Conservation (phyloP, 148 eudicot genomes). For the Drosera capensis region DNA sequence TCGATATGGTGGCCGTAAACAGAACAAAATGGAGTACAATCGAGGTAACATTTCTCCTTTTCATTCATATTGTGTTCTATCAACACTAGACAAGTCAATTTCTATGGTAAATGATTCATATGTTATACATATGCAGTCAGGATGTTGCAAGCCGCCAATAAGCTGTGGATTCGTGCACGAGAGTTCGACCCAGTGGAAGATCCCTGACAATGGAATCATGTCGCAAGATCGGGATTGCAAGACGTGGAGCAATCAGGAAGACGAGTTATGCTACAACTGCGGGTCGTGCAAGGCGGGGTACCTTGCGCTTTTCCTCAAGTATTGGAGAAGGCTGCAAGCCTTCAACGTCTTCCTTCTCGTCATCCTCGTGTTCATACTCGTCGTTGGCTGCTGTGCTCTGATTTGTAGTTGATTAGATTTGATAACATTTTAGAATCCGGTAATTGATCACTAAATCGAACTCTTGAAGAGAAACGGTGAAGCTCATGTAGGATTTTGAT, state of each 20-base stretch:
- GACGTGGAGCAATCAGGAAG: conserved; percentile 15
- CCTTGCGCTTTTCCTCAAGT: conserved; percentile 15
- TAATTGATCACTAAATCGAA: no score
- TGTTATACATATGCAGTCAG: conserved; percentile 15
- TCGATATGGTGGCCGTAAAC: conserved; percentile 14
- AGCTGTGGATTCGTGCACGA: conserved; percentile 21
- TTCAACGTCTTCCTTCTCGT: conserved; percentile 13
- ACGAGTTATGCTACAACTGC: conserved; percentile 22
- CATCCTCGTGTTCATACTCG: conserved; percentile 17
- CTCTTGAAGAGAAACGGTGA: no score
- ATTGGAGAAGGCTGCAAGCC: conserved; percentile 15
- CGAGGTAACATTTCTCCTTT: conserved; percentile 15
- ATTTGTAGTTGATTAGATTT: no score
- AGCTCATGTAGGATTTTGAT: no score
- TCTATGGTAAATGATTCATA: not conserved
- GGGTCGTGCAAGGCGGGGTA: conserved; percentile 29
- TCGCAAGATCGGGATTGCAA: conserved; percentile 19
- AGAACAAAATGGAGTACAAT: conserved; percentile 17
- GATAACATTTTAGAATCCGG: no score
- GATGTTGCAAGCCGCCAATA: conserved; percentile 30
- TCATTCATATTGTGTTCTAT: not conserved
- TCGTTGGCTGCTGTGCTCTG: conserved; percentile 24
- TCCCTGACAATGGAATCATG: conserved; percentile 12
- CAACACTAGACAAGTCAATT: not conserved
- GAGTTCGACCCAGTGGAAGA: conserved; percentile 13